Conservation (phyloP, 2,329 filamentous ascomycete species). For the Hypomyces perniciosus region DNA sequence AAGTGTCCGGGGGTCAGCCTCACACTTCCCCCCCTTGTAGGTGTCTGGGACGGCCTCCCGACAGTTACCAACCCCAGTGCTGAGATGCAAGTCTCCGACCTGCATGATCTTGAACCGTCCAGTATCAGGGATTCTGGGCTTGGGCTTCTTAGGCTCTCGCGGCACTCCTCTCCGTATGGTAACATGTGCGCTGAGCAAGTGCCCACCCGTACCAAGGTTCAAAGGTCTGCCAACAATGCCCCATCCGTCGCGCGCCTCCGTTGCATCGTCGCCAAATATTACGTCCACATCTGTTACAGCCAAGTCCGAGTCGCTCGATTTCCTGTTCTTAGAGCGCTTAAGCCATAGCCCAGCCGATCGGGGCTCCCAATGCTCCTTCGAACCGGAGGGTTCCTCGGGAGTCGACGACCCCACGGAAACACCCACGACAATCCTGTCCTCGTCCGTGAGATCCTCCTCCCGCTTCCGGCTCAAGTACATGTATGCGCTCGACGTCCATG, state of each 20-base stretch:
- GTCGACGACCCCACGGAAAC: conserved; percentile 67
- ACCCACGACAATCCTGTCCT: conserved; percentile 76
- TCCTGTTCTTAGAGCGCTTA: conserved; percentile 63
- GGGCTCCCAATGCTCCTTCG: conserved; percentile 67
- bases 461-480: conserved; percentile 77
- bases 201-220: conserved; percentile 57
- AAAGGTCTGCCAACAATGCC: conserved; percentile 68
- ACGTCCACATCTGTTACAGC: conserved; percentile 79
- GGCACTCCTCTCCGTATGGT: conserved; percentile 70
- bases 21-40: conserved; percentile 70
- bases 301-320: conserved; percentile 67
- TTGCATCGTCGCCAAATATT: conserved; percentile 83
- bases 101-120: conserved; percentile 98
- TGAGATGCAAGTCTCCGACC: conserved; percentile 87
- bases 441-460: conserved; percentile 70
- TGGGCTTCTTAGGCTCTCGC: conserved; percentile 58
- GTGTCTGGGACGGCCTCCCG: conserved; percentile 76
- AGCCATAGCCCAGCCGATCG: conserved; percentile 77
- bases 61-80: conserved; percentile 80
- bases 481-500: conserved; percentile 72
- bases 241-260: conserved; percentile 86
- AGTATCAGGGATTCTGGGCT: conserved; percentile 74
- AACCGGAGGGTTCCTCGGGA: conserved; percentile 45
- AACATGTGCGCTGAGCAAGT: conserved; percentile 64
- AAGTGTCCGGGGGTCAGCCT: conserved; percentile 85